Evolutionary conservation across 306 rosid genomes (phyloP).

Genomic region (Prunus mongolica): DNA sequence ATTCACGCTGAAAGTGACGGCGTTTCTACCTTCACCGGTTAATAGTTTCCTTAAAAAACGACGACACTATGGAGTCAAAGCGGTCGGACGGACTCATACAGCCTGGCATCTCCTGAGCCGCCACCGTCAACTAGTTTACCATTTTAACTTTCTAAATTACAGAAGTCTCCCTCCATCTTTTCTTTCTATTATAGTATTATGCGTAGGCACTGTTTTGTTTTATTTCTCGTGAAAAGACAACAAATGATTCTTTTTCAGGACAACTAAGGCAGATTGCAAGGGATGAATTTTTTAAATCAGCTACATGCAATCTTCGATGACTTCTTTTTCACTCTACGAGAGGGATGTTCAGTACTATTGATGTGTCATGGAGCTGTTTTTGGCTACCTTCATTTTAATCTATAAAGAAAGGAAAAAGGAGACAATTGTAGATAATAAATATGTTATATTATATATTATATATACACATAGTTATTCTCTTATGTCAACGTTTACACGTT

Average conservation of each 20-base stretch:
- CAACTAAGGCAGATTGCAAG: background rate
- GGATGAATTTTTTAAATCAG: background rate
- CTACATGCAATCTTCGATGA: background rate
- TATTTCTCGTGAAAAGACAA: background rate
- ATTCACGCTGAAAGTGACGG: conserved; percentile 9
- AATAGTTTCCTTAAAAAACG: conserved; percentile 8
- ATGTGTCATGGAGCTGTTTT: background rate
- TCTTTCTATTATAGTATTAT: too few relatives aligned
- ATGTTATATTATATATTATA: too few relatives aligned
- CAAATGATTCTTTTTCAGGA: background rate
- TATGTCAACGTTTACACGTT: rapidly evolving
- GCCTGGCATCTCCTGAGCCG: background rate
- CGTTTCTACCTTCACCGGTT: background rate
- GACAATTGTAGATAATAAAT: too few relatives aligned
- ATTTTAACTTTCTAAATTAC: background rate
- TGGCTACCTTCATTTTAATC: background rate
- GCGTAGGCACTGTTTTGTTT: too few relatives aligned
- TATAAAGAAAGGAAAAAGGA: background rate
- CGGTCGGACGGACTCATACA: background rate
- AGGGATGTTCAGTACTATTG: background rate
- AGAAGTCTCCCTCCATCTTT: background rate
- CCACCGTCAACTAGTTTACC: background rate
- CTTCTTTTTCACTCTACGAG: background rate
- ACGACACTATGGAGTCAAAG: conserved; percentile 5
- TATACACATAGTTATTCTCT: too few relatives aligned